phyloP scores from a whole-genome alignment of 148 eudicot genomes.

The Camellia japonica region DNA sequence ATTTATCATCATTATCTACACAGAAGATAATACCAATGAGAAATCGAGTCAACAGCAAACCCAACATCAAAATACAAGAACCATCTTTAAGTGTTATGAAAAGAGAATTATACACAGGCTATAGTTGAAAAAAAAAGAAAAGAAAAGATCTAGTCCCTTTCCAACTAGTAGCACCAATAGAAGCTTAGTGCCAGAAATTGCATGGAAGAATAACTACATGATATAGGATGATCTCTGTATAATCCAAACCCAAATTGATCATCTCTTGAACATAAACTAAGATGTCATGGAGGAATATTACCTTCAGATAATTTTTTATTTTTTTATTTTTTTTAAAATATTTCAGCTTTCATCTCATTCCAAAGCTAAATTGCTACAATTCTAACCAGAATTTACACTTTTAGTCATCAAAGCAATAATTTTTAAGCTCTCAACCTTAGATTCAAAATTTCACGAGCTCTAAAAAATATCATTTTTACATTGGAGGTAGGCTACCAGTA shows the following conservation, averaged over 20 bases:
- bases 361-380: neutral
- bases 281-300: neutral
- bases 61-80: neutral
- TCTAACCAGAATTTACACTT: neutral
- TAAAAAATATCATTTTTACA: neutral
- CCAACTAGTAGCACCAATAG: neutral
- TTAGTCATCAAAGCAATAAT: neutral
- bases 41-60: neutral
- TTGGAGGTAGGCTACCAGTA: neutral
- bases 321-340: too few species aligned
- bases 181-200: neutral
- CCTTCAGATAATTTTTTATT: neutral
- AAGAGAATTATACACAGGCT: too few species aligned
- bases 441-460: neutral
- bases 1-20: conserved; percentile 50
- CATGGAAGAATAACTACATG: neutral
- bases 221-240: neutral
- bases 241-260: neutral
- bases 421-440: neutral
- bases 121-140: too few species aligned
- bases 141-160: neutral
- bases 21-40: neutral
- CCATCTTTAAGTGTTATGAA: too few species aligned
- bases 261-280: neutral
- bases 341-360: too few species aligned